A percentile compares a stretch with the other conserved stretches of the same genome.
Evolutionary conservation across 441 rosid species (phyloP).

Genomic region (Gossypium davidsonii): DNA sequence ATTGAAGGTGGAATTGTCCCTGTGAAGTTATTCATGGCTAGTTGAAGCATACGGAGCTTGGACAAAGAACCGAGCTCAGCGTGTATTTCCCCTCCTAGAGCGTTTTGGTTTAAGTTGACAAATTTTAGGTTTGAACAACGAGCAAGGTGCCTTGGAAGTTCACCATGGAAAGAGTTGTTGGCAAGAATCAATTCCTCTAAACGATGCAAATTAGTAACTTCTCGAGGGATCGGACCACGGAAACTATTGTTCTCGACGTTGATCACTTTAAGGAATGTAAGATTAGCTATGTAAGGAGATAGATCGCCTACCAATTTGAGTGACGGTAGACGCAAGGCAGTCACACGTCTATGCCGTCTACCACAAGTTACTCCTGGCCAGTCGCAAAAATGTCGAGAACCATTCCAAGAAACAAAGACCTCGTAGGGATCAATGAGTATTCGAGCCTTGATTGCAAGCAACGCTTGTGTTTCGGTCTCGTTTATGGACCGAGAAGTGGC

Average conservation of each 20-base stretch:
- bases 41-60: background rate
- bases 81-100: background rate
- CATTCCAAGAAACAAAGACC: constrained; percentile 2
- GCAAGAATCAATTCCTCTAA: background rate
- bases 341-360: background rate
- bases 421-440: background rate
- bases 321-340: background rate
- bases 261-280: background rate
- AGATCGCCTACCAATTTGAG: background rate
- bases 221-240: background rate
- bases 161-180: background rate
- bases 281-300: too few species aligned
- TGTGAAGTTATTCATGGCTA: background rate
- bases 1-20: background rate
- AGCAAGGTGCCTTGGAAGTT: background rate
- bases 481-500: too few species aligned
- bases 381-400: constrained; percentile 1
- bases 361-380: constrained; percentile 10
- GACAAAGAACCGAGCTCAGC: background rate
- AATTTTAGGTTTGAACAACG: background rate
- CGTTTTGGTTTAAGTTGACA: too few species aligned
- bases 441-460: background rate
- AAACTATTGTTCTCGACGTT: background rate
- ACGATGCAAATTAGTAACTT: background rate
- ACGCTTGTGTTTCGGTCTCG: too few species aligned